Base-by-base conservation (phyloP, 225 moss, liverwort and hornwort genomes). In the Rhytidiadelphus loreus region DNA sequence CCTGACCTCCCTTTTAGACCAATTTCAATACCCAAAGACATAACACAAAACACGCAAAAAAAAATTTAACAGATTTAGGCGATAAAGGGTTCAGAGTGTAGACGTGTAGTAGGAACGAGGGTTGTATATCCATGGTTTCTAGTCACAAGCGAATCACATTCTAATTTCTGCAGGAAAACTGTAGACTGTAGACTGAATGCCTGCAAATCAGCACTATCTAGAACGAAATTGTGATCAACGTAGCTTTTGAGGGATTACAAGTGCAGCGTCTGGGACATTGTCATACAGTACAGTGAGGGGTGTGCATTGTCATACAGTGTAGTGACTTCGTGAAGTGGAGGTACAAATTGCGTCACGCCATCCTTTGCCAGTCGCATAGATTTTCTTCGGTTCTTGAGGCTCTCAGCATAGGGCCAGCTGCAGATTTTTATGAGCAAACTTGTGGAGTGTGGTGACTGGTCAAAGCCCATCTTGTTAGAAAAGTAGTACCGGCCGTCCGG, bases 381-480 rank as follows among this genome's bases (percentile, higher is more conserved):
- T n/a, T n/a, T 52, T 77, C 53, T 35, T 52, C 53, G 53, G 77
- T 59, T 24, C 69, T 37, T 32, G 50, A 41, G 82, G 11, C 43
- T 60, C 77, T 77, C 33, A 58, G 84, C 84, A 32, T 60, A 10
- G 44, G 74, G 62, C 43, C 30, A 41, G 74, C 37, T 50, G 50
- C 60, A 33, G 76, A 90, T 60, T 61, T 85, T 88, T 74, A n/a
- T 29, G 32, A 79, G 63, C 80, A 87, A 76, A 88, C 68, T 50
- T 56, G 78, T 78, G 86, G 62, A 83, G 70, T 37, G 28, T 63
- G 35, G 32, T 63, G 46, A 33, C 30, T 68, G 82, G 69, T 91
- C 88, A 78, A 86, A 71, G 84, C 9, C 66, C 69, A 85, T 85
- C 85, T 89, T 85, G 91, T 89, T 87, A 87, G 89, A 83, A 68